Conservation (phyloP, 1,284 basidiomycete genomes). For the Gymnopus androsaceus region DNA sequence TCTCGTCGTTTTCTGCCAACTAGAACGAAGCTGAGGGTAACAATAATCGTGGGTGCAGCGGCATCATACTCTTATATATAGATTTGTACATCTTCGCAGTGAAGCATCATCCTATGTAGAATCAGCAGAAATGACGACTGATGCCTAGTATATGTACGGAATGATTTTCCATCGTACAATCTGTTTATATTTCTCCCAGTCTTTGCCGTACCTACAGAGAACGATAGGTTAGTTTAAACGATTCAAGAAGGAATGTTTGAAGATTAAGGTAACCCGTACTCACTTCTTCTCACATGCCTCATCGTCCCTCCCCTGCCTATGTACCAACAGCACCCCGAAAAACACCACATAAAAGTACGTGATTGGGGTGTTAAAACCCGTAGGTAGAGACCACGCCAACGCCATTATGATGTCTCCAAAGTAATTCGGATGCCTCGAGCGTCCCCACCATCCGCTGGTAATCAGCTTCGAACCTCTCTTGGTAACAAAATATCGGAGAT, state of each 20-base stretch:
- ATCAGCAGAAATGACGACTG: too few relatives aligned
- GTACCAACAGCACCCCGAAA: constrained; percentile 89
- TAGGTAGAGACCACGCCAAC: constrained; percentile 93
- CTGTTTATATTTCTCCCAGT: constrained; percentile 87
- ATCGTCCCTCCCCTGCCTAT: constrained; percentile 91
- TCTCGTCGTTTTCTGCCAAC: too few relatives aligned
- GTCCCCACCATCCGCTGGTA: constrained; percentile 97
- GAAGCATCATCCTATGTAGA: too few relatives aligned
- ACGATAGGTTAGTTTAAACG: not conserved
- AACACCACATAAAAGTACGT: constrained; percentile 96
- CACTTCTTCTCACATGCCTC: constrained; percentile 89
- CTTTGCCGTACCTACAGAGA: constrained; percentile 55
- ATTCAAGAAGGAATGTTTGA: constrained; percentile 6
- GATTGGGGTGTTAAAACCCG: constrained; percentile 88
- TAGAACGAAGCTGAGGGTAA: too few relatives aligned
- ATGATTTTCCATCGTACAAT: constrained; percentile 88
- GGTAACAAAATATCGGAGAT: constrained; percentile 83
- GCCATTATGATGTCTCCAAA: constrained; percentile 89
- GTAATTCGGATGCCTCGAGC: constrained; percentile 93
- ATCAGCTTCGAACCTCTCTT: constrained; percentile 88
- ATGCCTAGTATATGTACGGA: constrained; percentile 78
- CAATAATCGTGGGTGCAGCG: too few relatives aligned
- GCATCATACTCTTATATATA: too few relatives aligned
- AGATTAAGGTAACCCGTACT: constrained; percentile 25
- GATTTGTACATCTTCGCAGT: too few relatives aligned